These are phyloP conservation scores for Ceratopteris richardii DNA, from an alignment of 75 land plant genomes.

Conservation along the genomic window DNA sequence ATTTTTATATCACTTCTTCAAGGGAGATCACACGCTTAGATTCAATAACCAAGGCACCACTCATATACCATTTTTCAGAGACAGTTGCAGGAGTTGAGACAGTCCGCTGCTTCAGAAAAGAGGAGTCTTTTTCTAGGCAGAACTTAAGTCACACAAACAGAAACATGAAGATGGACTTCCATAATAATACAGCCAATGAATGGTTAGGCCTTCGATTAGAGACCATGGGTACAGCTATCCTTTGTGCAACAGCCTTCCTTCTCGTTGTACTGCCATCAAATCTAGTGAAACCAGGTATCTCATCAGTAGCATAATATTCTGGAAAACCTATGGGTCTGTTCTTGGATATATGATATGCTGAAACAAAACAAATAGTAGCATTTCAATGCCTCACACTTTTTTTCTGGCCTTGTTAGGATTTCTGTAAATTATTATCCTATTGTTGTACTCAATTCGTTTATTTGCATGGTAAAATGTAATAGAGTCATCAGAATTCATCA, in stretches of 20 bases:
- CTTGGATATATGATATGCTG: no score
- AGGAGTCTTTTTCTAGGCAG: neutral
- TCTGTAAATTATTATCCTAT: no score
- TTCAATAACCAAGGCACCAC: slow-evolving; percentile 10
- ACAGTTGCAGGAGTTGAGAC: slow-evolving; percentile 10
- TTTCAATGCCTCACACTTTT: no score
- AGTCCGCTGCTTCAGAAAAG: slow-evolving; percentile 7
- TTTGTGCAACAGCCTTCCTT: slow-evolving; percentile 10
- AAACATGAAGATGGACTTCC: slow-evolving; percentile 18
- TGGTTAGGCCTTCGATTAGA: slow-evolving; percentile 14
- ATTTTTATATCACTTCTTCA: slow-evolving; percentile 5
- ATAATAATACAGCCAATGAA: slow-evolving; percentile 11
- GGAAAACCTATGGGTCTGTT: no score
- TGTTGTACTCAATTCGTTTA: no score
- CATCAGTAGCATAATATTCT: no score
- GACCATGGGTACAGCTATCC: slow-evolving; percentile 3
- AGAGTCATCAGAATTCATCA: no score
- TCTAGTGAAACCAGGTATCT: slow-evolving; percentile 6
- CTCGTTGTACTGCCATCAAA: slow-evolving; percentile 7
- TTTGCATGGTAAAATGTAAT: no score
- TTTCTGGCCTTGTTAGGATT: no score
- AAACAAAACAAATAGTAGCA: no score
- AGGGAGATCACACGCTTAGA: slow-evolving; percentile 11
- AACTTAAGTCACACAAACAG: slow-evolving; percentile 4
- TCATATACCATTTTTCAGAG: slow-evolving; percentile 16